A percentile compares a stretch with the other conserved stretches of the same genome.
phyloP scores from a whole-genome alignment of 2,329 filamentous ascomycete genomes.

The Hysterium pulicare region DNA sequence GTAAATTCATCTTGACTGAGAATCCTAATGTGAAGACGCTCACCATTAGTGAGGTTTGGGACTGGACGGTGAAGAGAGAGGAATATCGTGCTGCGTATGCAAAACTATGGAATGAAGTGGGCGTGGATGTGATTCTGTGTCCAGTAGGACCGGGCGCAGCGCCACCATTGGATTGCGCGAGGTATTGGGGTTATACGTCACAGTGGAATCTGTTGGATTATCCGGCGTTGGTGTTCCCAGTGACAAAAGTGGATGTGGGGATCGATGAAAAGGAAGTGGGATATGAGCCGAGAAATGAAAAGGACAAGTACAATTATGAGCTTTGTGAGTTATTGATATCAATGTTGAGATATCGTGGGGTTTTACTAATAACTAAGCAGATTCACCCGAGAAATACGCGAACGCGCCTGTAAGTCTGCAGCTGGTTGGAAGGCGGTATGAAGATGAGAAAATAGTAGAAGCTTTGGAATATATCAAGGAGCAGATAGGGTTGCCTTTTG shows the following conservation, averaged over 20 bases:
- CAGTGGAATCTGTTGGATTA: constrained; percentile 68
- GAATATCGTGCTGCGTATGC: constrained; percentile 40
- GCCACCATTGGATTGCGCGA: constrained; percentile 48
- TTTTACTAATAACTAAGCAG: constrained; percentile 15
- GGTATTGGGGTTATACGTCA: constrained; percentile 61
- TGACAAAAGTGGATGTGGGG: constrained; percentile 32
- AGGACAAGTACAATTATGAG: constrained; percentile 47
- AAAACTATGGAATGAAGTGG: constrained; percentile 41
- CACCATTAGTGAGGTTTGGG: constrained; percentile 40
- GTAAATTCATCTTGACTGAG: constrained; percentile 54
- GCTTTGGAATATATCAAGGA: constrained; percentile 33
- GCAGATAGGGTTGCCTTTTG: constrained; percentile 22
- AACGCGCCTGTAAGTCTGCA: constrained; percentile 52
- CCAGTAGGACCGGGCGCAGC: constrained; percentile 54
- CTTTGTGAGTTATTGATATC: constrained; percentile 41
- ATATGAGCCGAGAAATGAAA: constrained; percentile 43
- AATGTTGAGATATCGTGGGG: too few species aligned
- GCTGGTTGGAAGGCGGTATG: constrained; percentile 48
- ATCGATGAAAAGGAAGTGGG: constrained; percentile 37
- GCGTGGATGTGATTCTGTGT: constrained; percentile 62
- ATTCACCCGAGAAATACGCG: constrained; percentile 43
- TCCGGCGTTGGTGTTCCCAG: constrained; percentile 59
- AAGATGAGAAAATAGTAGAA: constrained; percentile 52
- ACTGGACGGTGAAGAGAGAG: constrained; percentile 36
- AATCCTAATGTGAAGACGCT: constrained; percentile 43